Evolutionary conservation across 2,329 filamentous ascomycete genomes (phyloP), one percentile per base, ranked within the genome.

Genomic region (Herpotrichia juniperi): DNA sequence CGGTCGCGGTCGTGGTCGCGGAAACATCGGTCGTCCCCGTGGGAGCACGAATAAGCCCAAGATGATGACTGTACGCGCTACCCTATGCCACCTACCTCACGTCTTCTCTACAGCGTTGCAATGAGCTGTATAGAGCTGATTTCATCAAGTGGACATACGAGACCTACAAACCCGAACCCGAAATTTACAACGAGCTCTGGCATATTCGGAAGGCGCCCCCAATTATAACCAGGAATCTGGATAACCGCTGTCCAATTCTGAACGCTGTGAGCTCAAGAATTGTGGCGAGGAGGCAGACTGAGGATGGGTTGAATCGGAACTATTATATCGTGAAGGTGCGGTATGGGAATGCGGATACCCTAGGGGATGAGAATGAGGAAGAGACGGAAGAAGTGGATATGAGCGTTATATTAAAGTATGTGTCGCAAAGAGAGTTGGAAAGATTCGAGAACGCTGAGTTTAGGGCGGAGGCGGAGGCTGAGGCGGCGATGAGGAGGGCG

Each of bases 401-500:
- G 31, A 63, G 60, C 37, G 53, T 61, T 17, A 72, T 73, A 25
- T 42, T 71, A 30, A 46, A 64, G 6, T 71, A 64, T 39, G 67
- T 72, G 3, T 67, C 63, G 1, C 58, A 57, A 5, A 48, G 57
- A 10, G 68, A 73, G 54, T 54, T 72, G 6, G 68, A 72, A 34
- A 56, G 67, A 8, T 73, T 60, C 32, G 69, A 73, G 44, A 69
- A 71, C 31, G 62, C 61, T 39, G 63, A 70, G 50, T 71, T 68
- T 49, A 53, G 46, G 8, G 52, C 62, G 9, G 64, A 71, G 44
- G 62, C 64, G 0, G 63, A 68, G 45, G 67, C 63, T 1, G 61
- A 69, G 37, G 63, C 58, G 4, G 47, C 59, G 21, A 60, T 54
- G 3, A 37, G 56, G 25, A 53, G 57, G 11, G 58, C 44, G 14